Evolutionary conservation across 108 stramenopile genomes (phyloP), one percentile per base, ranked within the genome.

Genomic region (Cyclotella choctawhatcheeana): DNA sequence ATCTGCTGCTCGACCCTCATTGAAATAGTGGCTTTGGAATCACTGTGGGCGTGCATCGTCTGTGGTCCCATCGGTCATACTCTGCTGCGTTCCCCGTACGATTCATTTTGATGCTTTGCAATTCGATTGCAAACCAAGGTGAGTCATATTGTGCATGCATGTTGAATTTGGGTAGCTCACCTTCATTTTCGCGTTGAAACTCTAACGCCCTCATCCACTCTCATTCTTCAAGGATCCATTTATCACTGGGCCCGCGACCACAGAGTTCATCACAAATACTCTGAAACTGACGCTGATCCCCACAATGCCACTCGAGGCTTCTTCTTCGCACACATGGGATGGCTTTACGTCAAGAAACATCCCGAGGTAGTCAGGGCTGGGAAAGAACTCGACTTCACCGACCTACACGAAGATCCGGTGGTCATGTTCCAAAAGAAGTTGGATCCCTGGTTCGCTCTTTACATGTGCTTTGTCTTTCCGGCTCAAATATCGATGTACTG

Each of bases 251-350:
- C 96, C 26, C 92, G 96, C 52, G 96, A 97, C 64, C 96, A 97
- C 81, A 91, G 99, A 33, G 99, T 99, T 30, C 99, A 99, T 82
- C 99, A 99, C 94, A 99, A 99, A 83, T 93, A 96, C 77, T 93
- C 93, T 0, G 99, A 99, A 81, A 96, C 97, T 16, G 94, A 97
- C 54, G 97, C 97, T 10, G 99, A 99, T 72, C 99, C 99, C n/a
- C 96, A 99, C 91, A 96, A 99, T 70, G 98, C 99, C 69, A 94
- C 83, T 44, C 88, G 98, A 3, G 99, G 99, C n/a, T 99, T 99
- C 85, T 99, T 99, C 88, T 99, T 96, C 76, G 97, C 99, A 1
- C 99, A 99, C 87, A 98, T 99, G 92, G 99, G 99, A 44, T 99
- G 99, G 99, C 88, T 99, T 21, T 92, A 95, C 62, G 90, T 98